phyloP scores from a whole-genome alignment of 1,284 basidiomycete species.

The Cronartium quercuum region DNA sequence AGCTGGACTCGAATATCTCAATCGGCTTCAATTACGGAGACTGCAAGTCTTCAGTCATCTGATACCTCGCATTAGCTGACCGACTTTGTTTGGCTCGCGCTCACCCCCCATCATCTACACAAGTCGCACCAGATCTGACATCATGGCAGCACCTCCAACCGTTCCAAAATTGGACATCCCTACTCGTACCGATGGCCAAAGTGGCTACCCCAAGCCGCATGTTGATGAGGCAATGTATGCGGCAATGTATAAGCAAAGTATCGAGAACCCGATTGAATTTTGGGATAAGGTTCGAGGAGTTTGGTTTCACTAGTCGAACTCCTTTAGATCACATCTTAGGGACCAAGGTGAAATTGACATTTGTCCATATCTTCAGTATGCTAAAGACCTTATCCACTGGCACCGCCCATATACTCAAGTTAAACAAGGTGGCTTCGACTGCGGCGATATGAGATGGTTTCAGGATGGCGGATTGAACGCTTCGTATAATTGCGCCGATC shows the following conservation, averaged over 20 bases:
- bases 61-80: too few species aligned
- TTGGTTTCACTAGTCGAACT: not conserved
- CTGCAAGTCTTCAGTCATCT: too few species aligned
- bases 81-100: not conserved
- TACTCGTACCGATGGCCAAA: not conserved
- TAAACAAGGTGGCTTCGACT: constrained; percentile 71
- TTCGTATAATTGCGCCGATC: constrained; percentile 95
- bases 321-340: not conserved
- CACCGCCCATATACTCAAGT: constrained; percentile 86
- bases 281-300: constrained; percentile 66
- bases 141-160: not conserved
- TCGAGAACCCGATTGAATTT: constrained; percentile 68
- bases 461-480: constrained; percentile 56
- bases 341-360: not conserved
- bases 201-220: not conserved
- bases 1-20: too few species aligned
- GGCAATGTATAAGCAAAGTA: constrained; percentile 43
- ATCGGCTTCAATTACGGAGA: too few species aligned
- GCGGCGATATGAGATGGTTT: constrained; percentile 91
- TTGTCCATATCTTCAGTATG: constrained; percentile 53
- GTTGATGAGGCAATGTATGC: constrained; percentile 39
- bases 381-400: constrained; percentile 77
- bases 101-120: not conserved
- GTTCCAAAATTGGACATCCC: not conserved
- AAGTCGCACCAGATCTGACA: not conserved